These are phyloP conservation scores for Nymphaea thermarum DNA, from an alignment of 164 flowering plant species.

Conservation along the genomic window DNA sequence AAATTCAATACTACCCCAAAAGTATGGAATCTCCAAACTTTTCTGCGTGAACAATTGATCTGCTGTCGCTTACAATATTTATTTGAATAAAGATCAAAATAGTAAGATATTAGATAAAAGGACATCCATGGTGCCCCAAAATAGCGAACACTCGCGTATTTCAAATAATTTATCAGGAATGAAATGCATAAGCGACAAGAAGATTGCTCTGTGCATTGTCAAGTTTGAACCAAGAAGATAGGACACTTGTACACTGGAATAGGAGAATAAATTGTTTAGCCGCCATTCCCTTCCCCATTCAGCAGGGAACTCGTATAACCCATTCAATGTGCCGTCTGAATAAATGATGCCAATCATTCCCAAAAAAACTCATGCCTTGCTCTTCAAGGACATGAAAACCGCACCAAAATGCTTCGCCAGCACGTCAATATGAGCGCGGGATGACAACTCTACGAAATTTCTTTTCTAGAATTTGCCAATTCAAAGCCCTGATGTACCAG, in stretches of 20 bases:
- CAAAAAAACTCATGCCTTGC: neutral
- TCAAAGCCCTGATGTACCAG: constrained; percentile 20
- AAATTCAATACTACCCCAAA: neutral
- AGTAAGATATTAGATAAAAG: neutral
- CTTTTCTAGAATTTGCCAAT: neutral
- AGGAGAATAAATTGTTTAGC: neutral
- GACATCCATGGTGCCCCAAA: neutral
- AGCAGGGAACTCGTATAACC: neutral
- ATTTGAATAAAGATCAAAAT: neutral
- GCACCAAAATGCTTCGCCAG: neutral
- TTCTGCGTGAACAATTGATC: neutral
- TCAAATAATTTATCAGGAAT: neutral
- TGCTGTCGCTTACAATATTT: neutral
- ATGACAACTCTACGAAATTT: neutral
- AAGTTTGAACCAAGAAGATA: neutral
- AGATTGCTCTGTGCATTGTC: neutral
- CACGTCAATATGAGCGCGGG: neutral
- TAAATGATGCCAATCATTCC: neutral
- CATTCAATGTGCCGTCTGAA: no score
- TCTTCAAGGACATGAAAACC: neutral
- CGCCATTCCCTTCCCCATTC: neutral
- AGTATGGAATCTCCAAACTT: no score
- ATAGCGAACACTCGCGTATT: neutral
- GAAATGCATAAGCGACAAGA: neutral
- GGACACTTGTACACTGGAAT: neutral